Evolutionary conservation across 1,284 basidiomycete genomes (phyloP).

Genomic region (Irpex rosettiformis): DNA sequence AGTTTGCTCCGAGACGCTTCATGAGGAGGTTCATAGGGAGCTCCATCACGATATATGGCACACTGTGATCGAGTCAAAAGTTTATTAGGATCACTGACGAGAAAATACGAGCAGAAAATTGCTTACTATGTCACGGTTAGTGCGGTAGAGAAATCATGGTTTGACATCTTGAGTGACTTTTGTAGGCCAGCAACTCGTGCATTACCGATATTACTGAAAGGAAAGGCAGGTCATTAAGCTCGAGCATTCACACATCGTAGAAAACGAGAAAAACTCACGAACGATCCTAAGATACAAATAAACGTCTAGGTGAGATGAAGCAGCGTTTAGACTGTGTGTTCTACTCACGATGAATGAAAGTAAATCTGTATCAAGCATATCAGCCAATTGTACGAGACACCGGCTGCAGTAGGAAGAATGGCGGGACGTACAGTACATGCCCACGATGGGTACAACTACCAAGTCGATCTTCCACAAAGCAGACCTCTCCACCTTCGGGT

Average conservation of each 20-base stretch:
- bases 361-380: background rate
- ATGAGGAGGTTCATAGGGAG: conserved; percentile 3
- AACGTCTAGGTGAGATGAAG: no score
- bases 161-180: background rate
- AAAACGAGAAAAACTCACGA: background rate
- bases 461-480: background rate
- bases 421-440: background rate
- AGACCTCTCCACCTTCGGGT: background rate
- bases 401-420: background rate
- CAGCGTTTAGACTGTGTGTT: background rate
- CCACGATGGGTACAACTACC: background rate
- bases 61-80: background rate
- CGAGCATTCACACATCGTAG: background rate
- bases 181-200: background rate
- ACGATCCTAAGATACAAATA: background rate
- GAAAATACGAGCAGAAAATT: background rate
- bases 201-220: background rate
- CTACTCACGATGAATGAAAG: background rate
- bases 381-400: background rate
- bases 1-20: conserved; percentile 13
- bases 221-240: background rate
- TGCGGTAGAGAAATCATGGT: background rate
- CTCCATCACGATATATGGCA: background rate
- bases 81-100: background rate
- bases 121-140: background rate